Evolutionary conservation across 2,329 filamentous ascomycete species (phyloP).

Genomic region (Alternaria angustiovoidea): DNA sequence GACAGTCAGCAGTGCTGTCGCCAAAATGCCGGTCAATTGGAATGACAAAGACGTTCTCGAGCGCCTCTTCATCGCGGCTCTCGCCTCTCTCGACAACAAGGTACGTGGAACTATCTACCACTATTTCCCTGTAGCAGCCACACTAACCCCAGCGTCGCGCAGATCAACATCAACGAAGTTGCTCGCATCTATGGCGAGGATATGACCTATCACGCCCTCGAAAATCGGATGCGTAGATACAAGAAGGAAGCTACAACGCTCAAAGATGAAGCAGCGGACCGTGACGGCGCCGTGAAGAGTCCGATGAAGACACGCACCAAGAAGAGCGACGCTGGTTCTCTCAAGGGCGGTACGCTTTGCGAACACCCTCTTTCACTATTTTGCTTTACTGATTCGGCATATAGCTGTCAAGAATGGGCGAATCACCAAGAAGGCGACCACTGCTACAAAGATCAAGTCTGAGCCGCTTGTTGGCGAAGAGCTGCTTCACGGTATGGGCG

Average conservation of each 20-base stretch:
- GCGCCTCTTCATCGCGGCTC: conserved; percentile 52
- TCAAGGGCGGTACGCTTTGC: conserved; percentile 2
- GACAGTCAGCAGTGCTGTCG: neutral
- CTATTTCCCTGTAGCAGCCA: neutral
- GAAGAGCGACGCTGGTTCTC: neutral
- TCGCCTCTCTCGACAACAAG: conserved; percentile 45
- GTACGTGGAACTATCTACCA: conserved; percentile 28
- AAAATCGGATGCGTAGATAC: conserved; percentile 56
- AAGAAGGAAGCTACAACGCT: conserved; percentile 53
- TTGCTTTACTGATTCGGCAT: neutral
- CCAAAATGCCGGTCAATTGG: conserved; percentile 50
- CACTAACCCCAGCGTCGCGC: neutral
- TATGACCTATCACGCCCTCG: conserved; percentile 59
- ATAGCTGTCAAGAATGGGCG: conserved; percentile 16
- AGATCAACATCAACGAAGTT: conserved; percentile 58
- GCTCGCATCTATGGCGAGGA: conserved; percentile 56
- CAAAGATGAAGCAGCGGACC: conserved; percentile 19
- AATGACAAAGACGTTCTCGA: conserved; percentile 46
- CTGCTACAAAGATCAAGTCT: conserved; percentile 21
- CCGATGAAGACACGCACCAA: conserved; percentile 11
- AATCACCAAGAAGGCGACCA: conserved; percentile 25
- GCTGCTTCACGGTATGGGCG: neutral
- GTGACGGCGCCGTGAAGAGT: conserved; percentile 6
- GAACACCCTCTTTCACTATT: neutral
- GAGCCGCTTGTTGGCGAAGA: neutral